Conservation (phyloP, 169 alveolate genomes). For the Eimeria praecox region DNA sequence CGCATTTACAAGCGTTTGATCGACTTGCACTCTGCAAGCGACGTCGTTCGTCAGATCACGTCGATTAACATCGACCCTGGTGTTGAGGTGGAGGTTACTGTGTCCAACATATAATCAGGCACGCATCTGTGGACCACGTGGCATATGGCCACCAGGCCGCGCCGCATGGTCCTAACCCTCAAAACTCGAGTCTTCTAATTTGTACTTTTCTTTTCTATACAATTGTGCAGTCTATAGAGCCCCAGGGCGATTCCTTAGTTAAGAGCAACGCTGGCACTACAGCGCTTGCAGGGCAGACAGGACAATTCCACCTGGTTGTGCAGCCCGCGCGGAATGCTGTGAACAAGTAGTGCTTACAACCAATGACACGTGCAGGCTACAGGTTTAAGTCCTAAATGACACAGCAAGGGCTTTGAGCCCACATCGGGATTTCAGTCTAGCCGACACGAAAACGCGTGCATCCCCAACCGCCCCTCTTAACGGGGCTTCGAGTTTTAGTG, state of each 20-base stretch:
- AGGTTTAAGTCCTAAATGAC: neutral
- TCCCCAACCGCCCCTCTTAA: constrained; percentile 11
- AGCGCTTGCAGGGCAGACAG: neutral
- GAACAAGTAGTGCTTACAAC: too few relatives aligned
- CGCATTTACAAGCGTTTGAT: constrained; percentile 98
- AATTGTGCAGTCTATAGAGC: neutral
- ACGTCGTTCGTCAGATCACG: constrained; percentile 97
- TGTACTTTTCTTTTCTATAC: neutral
- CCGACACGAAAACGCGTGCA: neutral
- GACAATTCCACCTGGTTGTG: too few relatives aligned
- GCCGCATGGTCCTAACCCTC: neutral
- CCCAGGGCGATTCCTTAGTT: neutral
- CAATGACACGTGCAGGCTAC: too few relatives aligned
- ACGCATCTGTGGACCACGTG: neutral
- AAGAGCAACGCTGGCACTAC: neutral
- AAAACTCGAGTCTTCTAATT: constrained; percentile 32
- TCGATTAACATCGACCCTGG: constrained; percentile 98
- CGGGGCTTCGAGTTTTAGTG: neutral
- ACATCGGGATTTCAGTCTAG: neutral
- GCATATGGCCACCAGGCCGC: constrained; percentile 10
- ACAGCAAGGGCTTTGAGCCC: neutral
- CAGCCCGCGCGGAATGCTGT: too few relatives aligned
- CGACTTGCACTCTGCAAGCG: constrained; percentile 98
- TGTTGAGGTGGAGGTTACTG: constrained; percentile 98
- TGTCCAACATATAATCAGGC: constrained; percentile 88